These are phyloP conservation scores for Trichophyton mentagrophytes DNA, from an alignment of 2,329 filamentous ascomycete species.

Conservation along the genomic window DNA sequence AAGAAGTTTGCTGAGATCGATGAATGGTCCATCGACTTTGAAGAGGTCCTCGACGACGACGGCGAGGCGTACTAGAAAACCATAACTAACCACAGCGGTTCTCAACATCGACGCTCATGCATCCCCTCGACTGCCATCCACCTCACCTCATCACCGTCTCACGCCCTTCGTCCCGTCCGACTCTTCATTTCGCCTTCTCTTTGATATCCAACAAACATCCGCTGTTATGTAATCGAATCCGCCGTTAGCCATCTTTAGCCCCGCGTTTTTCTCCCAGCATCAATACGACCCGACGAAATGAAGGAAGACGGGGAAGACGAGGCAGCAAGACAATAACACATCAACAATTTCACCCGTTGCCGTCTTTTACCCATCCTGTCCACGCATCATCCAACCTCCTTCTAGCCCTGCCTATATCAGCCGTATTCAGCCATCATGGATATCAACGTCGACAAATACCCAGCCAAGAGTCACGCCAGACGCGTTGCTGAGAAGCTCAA, in stretches of 20 bases:
- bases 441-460: conserved; percentile 50
- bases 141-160: background rate
- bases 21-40: conserved; percentile 33
- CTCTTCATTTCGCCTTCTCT: too few species aligned
- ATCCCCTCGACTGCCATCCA: background rate
- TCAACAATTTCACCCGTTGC: background rate
- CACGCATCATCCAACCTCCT: background rate
- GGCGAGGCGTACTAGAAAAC: background rate
- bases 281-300: background rate
- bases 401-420: background rate
- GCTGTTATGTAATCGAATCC: conserved; percentile 1
- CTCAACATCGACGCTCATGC: background rate
- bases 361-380: background rate
- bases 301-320: conserved; percentile 9
- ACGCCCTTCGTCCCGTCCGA: background rate
- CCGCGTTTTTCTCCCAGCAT: background rate
- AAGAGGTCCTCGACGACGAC: conserved; percentile 21
- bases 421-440: conserved; percentile 8
- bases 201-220: background rate
- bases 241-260: conserved; percentile 1
- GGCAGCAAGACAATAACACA: background rate
- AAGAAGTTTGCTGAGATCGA: conserved; percentile 32
- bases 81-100: background rate
- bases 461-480: conserved; percentile 74
- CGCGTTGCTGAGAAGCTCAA: conserved; percentile 71